A percentile compares a stretch with the other conserved stretches of the same genome.
These are phyloP conservation scores for Aspergillus transmontanensis DNA, from an alignment of 2,329 filamentous ascomycete genomes.

Conservation along the genomic window DNA sequence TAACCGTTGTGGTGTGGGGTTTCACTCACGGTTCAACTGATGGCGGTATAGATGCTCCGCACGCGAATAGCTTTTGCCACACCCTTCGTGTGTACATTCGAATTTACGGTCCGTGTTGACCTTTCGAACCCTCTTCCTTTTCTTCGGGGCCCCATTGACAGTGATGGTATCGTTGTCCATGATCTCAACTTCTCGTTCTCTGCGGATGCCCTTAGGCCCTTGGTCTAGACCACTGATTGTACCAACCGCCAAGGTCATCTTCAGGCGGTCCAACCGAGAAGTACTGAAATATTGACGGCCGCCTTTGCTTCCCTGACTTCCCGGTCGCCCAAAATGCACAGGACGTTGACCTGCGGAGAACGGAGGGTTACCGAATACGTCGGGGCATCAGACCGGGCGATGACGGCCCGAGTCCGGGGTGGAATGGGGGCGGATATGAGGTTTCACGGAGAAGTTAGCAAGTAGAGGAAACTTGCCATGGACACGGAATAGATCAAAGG, in stretches of 20 bases:
- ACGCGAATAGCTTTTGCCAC: constrained; percentile 93
- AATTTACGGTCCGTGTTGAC: constrained; percentile 59
- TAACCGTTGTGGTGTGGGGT: neutral
- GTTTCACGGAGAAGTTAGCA: neutral
- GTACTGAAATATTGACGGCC: neutral
- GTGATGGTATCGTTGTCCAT: constrained; percentile 19
- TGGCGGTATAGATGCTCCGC: constrained; percentile 96
- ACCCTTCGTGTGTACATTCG: constrained; percentile 81
- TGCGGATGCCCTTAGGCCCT: constrained; percentile 11
- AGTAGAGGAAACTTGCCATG: neutral
- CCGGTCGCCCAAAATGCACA: neutral
- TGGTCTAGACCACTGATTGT: constrained; percentile 24
- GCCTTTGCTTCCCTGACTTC: neutral
- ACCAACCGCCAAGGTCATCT: constrained; percentile 26
- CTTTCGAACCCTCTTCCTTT: constrained; percentile 44
- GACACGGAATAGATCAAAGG: neutral
- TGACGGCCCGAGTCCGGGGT: neutral
- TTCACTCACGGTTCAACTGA: constrained; percentile 79
- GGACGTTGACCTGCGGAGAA: neutral
- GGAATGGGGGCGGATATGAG: neutral
- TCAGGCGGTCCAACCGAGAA: neutral
- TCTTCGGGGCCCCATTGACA: constrained; percentile 16
- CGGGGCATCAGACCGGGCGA: constrained; percentile 1
- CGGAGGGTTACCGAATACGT: neutral
- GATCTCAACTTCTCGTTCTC: constrained; percentile 12